These are phyloP conservation scores for Eragrostis curvula DNA, from an alignment of 176 grass and related monocot species.

Conservation along the genomic window DNA sequence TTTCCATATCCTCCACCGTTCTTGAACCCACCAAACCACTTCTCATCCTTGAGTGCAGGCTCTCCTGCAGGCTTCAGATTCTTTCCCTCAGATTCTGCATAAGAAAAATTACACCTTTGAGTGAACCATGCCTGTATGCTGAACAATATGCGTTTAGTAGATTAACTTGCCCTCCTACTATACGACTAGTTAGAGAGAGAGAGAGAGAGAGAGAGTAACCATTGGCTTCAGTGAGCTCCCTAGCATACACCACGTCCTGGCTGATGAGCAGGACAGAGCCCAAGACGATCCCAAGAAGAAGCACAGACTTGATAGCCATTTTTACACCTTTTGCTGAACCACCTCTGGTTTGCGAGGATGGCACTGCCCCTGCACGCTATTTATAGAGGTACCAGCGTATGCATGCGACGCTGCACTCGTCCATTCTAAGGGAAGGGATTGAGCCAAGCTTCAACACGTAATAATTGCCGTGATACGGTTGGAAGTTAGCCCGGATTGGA, in stretches of 20 bases:
- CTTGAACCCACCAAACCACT: constrained; percentile 7
- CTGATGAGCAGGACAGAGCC: constrained; percentile 30
- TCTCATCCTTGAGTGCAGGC: neutral
- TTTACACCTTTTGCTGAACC: neutral
- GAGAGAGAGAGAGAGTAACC: neutral
- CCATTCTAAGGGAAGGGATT: neutral
- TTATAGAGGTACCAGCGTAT: constrained; percentile 19
- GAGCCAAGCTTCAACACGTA: neutral
- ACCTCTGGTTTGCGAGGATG: neutral
- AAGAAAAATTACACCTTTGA: neutral
- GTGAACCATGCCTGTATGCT: neutral
- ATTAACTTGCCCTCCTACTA: no score
- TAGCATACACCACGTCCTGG: constrained; percentile 3
- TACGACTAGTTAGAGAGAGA: neutral
- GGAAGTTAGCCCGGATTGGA: neutral
- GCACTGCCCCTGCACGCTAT: neutral
- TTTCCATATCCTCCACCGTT: constrained; percentile 18
- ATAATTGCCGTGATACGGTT: constrained; percentile 9
- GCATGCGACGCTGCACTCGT: neutral
- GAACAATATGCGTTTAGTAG: no score
- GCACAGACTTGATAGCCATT: constrained; percentile 22
- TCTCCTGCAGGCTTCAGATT: constrained; percentile 22
- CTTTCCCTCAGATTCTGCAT: constrained; percentile 23
- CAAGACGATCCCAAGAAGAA: constrained; percentile 30
- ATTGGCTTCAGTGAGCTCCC: constrained; percentile 43